Evolutionary conservation across 2,329 filamentous ascomycete genomes (phyloP).

Genomic region (Trichoderma endophyticum): DNA sequence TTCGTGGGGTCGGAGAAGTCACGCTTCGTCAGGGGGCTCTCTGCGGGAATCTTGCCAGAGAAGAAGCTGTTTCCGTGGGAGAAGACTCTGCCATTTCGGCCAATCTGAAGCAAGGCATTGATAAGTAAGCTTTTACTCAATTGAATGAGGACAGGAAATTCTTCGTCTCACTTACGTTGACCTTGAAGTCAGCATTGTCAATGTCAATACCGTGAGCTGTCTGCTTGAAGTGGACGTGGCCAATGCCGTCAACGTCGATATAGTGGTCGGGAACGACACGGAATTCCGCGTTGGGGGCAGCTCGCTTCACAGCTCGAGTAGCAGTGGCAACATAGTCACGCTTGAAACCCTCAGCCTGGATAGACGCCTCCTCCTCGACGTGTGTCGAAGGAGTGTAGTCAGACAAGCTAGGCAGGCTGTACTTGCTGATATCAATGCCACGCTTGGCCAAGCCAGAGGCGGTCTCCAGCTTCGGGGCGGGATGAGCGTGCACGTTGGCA

Average conservation of each 20-base stretch:
- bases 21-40: constrained; percentile 38
- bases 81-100: constrained; percentile 51
- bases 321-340: constrained; percentile 44
- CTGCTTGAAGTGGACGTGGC: constrained; percentile 59
- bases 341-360: constrained; percentile 22
- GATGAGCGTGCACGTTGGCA: constrained; percentile 32
- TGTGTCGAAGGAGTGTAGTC: constrained; percentile 28
- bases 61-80: constrained; percentile 53
- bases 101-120: constrained; percentile 37
- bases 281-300: constrained; percentile 41
- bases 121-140: neutral
- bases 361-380: constrained; percentile 21
- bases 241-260: constrained; percentile 51
- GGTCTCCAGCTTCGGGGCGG: constrained; percentile 28
- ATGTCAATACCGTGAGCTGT: constrained; percentile 56
- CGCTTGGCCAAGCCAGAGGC: constrained; percentile 27
- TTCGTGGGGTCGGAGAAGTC: constrained; percentile 41
- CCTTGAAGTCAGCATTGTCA: constrained; percentile 59
- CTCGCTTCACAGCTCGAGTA: constrained; percentile 41
- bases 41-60: constrained; percentile 41
- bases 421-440: constrained; percentile 33
- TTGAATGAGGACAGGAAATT: fast-evolving
- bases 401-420: constrained; percentile 31
- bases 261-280: constrained; percentile 53
- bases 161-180: constrained; percentile 47